Evolutionary conservation across 1,284 basidiomycete species (phyloP).

Genomic region (Moesziomyces antarcticus): DNA sequence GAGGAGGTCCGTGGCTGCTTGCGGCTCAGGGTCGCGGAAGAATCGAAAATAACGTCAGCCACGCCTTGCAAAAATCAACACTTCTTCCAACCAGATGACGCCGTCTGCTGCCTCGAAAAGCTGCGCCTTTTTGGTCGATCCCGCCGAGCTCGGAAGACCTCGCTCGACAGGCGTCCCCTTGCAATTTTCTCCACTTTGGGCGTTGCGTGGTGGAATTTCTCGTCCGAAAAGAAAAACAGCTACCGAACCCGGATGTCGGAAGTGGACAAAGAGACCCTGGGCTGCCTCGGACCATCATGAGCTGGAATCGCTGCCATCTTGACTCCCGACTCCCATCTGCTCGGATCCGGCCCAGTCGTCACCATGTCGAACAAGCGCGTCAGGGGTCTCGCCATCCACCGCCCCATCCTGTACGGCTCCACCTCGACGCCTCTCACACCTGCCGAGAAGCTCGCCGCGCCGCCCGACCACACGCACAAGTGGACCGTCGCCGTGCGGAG

Average conservation of each 20-base stretch:
- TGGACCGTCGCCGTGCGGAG: conserved; percentile 95
- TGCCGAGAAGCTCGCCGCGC: conserved; percentile 75
- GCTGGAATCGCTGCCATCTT: too few relatives aligned
- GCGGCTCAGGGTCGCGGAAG: conserved; percentile 18
- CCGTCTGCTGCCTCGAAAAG: background rate
- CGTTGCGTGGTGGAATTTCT: conserved; percentile 3
- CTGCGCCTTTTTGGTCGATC: conserved; percentile 2
- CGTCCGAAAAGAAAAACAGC: conserved; percentile 11
- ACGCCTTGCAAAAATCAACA: background rate
- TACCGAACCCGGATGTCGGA: conserved; percentile 22
- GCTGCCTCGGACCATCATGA: too few relatives aligned
- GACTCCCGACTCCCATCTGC: too few relatives aligned
- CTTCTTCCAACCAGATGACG: conserved; percentile 10
- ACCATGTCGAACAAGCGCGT: conserved; percentile 48
- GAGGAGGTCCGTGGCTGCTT: background rate
- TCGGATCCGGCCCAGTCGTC: background rate
- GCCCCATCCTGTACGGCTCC: conserved; percentile 95
- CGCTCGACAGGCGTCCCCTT: background rate
- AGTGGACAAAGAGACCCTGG: conserved; percentile 20
- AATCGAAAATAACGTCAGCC: conserved; percentile 34
- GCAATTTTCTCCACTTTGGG: conserved; percentile 19
- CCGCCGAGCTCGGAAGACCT: conserved; percentile 22
- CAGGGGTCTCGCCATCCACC: conserved; percentile 81
- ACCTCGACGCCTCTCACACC: conserved; percentile 84
- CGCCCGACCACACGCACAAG: conserved; percentile 87